Conservation (phyloP, 768 basidiomycete species). For the Psilocybe cyanescens region DNA sequence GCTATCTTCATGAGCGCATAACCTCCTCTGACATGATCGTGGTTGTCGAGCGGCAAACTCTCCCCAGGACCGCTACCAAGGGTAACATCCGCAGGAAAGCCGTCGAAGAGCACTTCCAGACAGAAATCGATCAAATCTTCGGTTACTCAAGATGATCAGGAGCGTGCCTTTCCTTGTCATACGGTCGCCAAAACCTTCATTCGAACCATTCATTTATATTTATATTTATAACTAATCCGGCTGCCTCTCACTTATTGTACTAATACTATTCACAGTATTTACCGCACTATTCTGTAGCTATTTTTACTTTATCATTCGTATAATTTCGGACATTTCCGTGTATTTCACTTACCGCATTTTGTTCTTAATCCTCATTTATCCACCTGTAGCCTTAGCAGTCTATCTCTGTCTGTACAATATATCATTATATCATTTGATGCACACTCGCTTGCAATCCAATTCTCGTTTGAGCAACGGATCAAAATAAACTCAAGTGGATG, state of each 20-base stretch:
- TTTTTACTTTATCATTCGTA: slow-evolving; percentile 3
- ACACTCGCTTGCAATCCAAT: not conserved
- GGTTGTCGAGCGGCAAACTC: slow-evolving; percentile 63
- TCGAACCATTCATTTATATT: not conserved
- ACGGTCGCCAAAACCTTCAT: not conserved
- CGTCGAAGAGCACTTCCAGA: slow-evolving; percentile 68
- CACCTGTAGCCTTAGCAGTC: slow-evolving; percentile 10
- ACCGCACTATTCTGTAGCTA: slow-evolving; percentile 1
- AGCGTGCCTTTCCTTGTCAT: not conserved
- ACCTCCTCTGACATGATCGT: slow-evolving; percentile 65
- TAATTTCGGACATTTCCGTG: not conserved
- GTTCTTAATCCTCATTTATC: not conserved
- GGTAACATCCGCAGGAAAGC: slow-evolving; percentile 81
- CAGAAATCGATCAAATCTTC: slow-evolving; percentile 63
- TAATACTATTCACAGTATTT: not conserved
- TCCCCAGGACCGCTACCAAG: slow-evolving; percentile 81
- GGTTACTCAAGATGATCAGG: slow-evolving; percentile 14
- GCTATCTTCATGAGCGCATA: slow-evolving; percentile 83
- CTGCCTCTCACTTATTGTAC: not conserved
- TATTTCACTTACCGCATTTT: not conserved
- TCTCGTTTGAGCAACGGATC: slow-evolving; percentile 13
- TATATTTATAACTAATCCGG: slow-evolving; percentile 1
- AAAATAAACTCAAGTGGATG: not conserved
- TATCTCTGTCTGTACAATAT: not conserved
- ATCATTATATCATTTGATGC: not conserved